Base-by-base conservation (phyloP, 768 basidiomycete species). In the Tricholoma hemisulphureum region DNA sequence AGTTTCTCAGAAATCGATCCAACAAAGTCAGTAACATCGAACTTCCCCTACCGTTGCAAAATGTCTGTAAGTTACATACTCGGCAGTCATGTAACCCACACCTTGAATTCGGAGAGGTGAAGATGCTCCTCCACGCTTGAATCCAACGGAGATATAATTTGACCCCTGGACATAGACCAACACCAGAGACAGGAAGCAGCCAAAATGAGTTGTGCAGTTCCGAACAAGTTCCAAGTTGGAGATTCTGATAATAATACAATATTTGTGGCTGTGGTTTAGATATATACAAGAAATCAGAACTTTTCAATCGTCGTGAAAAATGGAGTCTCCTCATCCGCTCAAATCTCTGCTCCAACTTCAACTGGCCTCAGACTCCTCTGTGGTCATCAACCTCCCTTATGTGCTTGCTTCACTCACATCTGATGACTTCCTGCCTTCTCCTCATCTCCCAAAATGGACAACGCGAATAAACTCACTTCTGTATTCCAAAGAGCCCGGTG, bases 1-100 rank as follows among this genome's bases (percentile, higher is more conserved):
- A 95, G 80, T 70, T 84, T 93, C 77, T 97, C 95, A 20, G 92
- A 94, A 53, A 94, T 80, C 6, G 84, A 81, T 20, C 86, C 86
- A 51, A 98, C 83, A 64, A 96, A 95, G 57, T 95, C 93, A 62
- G 93, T 91, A 59, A 93, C 86, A 69, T 95, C 91, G 73, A 96
- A 95, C 75, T 93, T 93, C 58, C 88, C 89, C 91, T 93, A n/a
- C n/a, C n/a, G n/a, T n/a, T n/a, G 62, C 46, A 48, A 48, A 20
- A 51, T 37, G 32, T 20, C 53, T 48, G 57, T 49, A 29, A 58
- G 49, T 45, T 8, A 45, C 11, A 20, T 39, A 21, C 37, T 24
- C 51, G 32, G 34, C 35, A 59, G 21, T 6, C 32, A 51, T 41
- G 26, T 45, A 24, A 51, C 26, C 48, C 34, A 26, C 29, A 85